These are phyloP conservation scores for Cucurbita maxima DNA, from an alignment of 306 rosid species.

Conservation along the genomic window DNA sequence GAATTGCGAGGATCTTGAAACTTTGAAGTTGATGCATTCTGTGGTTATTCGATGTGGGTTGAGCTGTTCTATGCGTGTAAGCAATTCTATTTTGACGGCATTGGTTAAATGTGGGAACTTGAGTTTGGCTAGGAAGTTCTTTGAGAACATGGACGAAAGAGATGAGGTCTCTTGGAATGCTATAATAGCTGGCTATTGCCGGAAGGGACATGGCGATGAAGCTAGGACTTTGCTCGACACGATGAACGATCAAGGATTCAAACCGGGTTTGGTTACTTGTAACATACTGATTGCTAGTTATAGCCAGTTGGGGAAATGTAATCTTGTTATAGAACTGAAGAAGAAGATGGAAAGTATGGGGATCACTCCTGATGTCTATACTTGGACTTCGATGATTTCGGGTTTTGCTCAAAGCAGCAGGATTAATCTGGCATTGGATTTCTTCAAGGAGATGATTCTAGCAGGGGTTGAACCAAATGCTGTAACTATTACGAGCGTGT, in stretches of 20 bases:
- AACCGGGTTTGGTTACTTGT: slow-evolving; percentile 67
- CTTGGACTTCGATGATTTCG: slow-evolving; percentile 91
- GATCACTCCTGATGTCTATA: slow-evolving; percentile 66
- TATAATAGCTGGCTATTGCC: slow-evolving; percentile 56
- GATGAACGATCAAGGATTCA: slow-evolving; percentile 45
- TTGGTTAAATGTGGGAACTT: slow-evolving; percentile 61
- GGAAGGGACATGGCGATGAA: slow-evolving; percentile 38
- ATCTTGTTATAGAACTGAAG: slow-evolving; percentile 58
- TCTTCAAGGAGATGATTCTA: slow-evolving; percentile 47
- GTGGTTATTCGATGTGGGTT: slow-evolving; percentile 40
- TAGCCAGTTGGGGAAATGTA: slow-evolving; percentile 52
- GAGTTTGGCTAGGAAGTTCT: slow-evolving; percentile 42
- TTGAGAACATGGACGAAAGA: slow-evolving; percentile 45
- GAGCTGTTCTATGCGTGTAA: slow-evolving; percentile 19
- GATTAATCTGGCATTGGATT: slow-evolving; percentile 43
- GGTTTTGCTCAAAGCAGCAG: slow-evolving; percentile 66
- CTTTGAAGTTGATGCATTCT: slow-evolving; percentile 54
- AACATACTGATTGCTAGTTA: slow-evolving; percentile 58
- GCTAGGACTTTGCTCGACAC: slow-evolving; percentile 45
- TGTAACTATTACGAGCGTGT: slow-evolving; percentile 54
- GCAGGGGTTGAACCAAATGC: slow-evolving; percentile 52
- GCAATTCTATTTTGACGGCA: slow-evolving; percentile 46
- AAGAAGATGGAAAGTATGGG: slow-evolving; percentile 67
- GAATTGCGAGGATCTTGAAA: slow-evolving; percentile 34
- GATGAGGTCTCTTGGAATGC: slow-evolving; percentile 57